These are phyloP conservation scores for Paxillus involutus DNA, from an alignment of 768 basidiomycete species.

Conservation along the genomic window DNA sequence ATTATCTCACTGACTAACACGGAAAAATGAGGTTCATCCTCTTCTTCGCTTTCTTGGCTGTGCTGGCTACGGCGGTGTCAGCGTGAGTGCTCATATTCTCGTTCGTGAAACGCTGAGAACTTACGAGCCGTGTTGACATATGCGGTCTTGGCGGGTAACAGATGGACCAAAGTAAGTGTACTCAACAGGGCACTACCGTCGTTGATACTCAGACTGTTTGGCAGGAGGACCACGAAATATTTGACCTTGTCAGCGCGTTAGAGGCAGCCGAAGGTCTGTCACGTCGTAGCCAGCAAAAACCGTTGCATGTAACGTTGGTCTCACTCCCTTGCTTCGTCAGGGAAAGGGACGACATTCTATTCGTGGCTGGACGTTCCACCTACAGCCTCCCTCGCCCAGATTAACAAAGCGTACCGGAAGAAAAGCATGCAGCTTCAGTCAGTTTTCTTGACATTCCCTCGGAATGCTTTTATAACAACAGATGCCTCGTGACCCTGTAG, in stretches of 20 bases:
- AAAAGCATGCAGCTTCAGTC: slow-evolving; percentile 90
- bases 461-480: not conserved
- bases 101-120: not conserved
- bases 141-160: slow-evolving; percentile 20
- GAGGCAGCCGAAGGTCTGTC: slow-evolving; percentile 74
- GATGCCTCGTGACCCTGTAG: slow-evolving; percentile 38
- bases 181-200: not conserved
- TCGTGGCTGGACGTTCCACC: slow-evolving; percentile 84
- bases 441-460: slow-evolving; percentile 28
- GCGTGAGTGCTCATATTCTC: slow-evolving; percentile 49
- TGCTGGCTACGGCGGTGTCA: slow-evolving; percentile 50
- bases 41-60: slow-evolving; percentile 48
- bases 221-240: slow-evolving; percentile 95
- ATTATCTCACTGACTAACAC: not conserved
- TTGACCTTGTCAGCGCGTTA: slow-evolving; percentile 84
- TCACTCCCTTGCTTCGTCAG: slow-evolving; percentile 31
- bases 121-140: slow-evolving; percentile 1
- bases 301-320: slow-evolving; percentile 1
- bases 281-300: not conserved
- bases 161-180: slow-evolving; percentile 68
- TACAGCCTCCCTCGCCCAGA: slow-evolving; percentile 72
- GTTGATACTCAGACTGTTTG: not conserved
- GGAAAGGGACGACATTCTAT: slow-evolving; percentile 94
- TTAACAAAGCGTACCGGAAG: slow-evolving; percentile 88
- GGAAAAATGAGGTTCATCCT: slow-evolving; percentile 50